Base-by-base conservation (phyloP, 2,329 filamentous ascomycete species). In the Alternaria incomplexa region DNA sequence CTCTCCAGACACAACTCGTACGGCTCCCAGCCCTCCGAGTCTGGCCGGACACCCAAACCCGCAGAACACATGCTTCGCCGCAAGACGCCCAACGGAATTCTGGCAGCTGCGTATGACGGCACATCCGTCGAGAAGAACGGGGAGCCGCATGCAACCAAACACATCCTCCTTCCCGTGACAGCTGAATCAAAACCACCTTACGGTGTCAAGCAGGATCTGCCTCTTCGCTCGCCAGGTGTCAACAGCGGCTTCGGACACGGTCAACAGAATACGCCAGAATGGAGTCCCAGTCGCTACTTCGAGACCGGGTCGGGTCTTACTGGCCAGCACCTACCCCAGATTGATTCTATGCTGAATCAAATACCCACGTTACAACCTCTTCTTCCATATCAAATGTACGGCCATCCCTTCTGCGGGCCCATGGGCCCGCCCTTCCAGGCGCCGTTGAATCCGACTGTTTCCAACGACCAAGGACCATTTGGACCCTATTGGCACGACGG, bases 1-100 rank as follows among this genome's bases (percentile, higher is more conserved):
- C 71, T 81, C 10, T 80, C 79, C 7, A 62, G 79, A 54, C 78
- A 77, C 57, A 77, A 75, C 58, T 80, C 79, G 15, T 80, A 79
- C 62, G 71, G 72, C 32, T 71, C 72, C 23, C 73, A 76, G 46
- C 62, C 66, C 30, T 63, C 72, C 40, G 74, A 76, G 9, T 62
- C 72, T 54, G 69, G 65, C 58, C 68, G 64, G 43, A 52, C 66
- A n/a, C 57, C 68, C 17, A 79, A 80, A 56, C 75, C 77, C 11
- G 78, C 79, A 57, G 93, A 97, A 78, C 90, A 97, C 79, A 91
- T 93, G 71, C 84, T 97, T 60, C 89, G 95, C 68, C 89, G 95
- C 69, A 98, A 98, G 80, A 98, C 95, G 9, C 96, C 95, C 5
- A 95, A 90, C 74, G 96, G 95, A n/a, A 97, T 93, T 40, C 87